These are phyloP conservation scores for Boletus vermiculosoides DNA, from an alignment of 768 basidiomycete species.

Conservation along the genomic window DNA sequence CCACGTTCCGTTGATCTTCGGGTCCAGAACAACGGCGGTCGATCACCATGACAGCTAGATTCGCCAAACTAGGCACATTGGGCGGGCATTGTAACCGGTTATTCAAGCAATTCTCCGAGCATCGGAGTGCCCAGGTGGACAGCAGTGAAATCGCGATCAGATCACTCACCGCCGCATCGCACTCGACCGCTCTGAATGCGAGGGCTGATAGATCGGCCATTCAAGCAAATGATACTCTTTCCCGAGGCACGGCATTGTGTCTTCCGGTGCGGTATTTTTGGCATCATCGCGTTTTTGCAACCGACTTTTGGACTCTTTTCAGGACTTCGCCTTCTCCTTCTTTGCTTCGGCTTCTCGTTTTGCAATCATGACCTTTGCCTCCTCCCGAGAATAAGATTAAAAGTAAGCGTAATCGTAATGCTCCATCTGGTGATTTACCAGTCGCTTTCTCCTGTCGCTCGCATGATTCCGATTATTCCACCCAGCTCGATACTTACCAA, in stretches of 20 bases:
- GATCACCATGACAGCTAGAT: constrained; percentile 19
- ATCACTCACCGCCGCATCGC: constrained; percentile 17
- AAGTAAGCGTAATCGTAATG: constrained; percentile 9
- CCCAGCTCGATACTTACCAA: constrained; percentile 27
- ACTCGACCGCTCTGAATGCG: constrained; percentile 17
- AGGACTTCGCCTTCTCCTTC: constrained; percentile 38
- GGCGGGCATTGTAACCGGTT: constrained; percentile 4
- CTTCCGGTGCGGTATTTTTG: constrained; percentile 12
- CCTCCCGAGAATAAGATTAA: constrained; percentile 35
- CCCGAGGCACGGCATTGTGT: constrained; percentile 25
- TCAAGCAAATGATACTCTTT: constrained; percentile 36
- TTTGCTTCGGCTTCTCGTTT: constrained; percentile 39
- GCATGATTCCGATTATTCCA: constrained; percentile 25
- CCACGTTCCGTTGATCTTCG: constrained; percentile 17
- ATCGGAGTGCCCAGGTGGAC: constrained; percentile 7
- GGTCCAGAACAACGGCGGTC: constrained; percentile 13
- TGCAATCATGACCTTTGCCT: constrained; percentile 40
- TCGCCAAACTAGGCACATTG: constrained; percentile 19
- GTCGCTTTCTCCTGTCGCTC: constrained; percentile 36
- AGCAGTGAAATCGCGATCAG: constrained; percentile 22
- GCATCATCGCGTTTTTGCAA: constrained; percentile 10
- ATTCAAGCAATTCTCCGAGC: constrained; percentile 15
- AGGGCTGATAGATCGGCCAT: constrained; percentile 17
- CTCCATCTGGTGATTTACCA: constrained; percentile 35
- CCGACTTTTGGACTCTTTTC: constrained; percentile 24